Evolutionary conservation across 164 flowering plant genomes (phyloP).

Genomic region (Kalanchoe fedtschenkoi): DNA sequence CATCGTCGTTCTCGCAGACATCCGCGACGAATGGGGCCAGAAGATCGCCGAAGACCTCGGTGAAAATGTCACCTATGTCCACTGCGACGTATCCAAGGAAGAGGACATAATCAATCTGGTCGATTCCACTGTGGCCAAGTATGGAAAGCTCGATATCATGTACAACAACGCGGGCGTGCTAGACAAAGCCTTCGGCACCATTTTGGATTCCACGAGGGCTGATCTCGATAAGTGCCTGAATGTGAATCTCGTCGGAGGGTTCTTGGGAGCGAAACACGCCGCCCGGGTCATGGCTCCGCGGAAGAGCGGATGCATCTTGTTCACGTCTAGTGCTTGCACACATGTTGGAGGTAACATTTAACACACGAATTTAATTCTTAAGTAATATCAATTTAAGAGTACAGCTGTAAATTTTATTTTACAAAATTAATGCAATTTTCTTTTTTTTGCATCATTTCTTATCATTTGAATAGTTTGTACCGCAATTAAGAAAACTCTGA

Average conservation of each 20-base stretch:
- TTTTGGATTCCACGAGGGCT: not conserved
- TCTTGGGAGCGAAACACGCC: slow-evolving; percentile 5
- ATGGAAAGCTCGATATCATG: not conserved
- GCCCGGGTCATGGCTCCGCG: not conserved
- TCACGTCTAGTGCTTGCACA: not conserved
- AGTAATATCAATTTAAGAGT: too few species aligned
- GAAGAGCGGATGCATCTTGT: not conserved
- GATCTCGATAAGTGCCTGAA: not conserved
- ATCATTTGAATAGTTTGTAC: too few species aligned
- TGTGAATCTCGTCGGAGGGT: not conserved
- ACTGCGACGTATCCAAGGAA: not conserved
- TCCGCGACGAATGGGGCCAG: not conserved
- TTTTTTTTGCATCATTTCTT: too few species aligned
- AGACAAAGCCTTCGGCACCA: not conserved
- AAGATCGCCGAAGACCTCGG: not conserved
- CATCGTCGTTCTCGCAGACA: not conserved
- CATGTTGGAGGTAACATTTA: too few species aligned
- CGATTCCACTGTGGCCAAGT: not conserved
- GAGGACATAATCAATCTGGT: not conserved
- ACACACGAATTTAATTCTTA: too few species aligned
- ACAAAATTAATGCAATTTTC: too few species aligned
- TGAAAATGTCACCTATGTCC: not conserved
- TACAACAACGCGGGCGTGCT: not conserved
- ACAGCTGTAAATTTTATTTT: too few species aligned
- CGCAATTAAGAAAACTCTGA: too few species aligned